phyloP scores from a whole-genome alignment of 768 basidiomycete genomes.

The Scleroderma bovista region DNA sequence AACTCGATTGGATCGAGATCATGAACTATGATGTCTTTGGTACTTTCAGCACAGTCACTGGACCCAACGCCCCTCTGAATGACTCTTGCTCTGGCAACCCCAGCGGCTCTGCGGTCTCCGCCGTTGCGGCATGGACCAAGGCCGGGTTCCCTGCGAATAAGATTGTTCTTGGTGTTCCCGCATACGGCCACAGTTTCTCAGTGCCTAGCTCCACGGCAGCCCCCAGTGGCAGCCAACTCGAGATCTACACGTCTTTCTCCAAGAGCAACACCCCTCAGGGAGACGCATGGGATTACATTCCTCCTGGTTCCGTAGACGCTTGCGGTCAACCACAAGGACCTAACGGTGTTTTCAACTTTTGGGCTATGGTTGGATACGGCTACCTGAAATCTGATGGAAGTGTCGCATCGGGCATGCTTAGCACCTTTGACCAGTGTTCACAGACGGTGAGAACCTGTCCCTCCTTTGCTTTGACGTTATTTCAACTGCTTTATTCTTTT shows the following conservation, averaged over 20 bases:
- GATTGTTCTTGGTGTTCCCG: slow-evolving; percentile 80
- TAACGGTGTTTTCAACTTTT: slow-evolving; percentile 51
- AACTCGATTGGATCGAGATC: slow-evolving; percentile 70
- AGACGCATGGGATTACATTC: slow-evolving; percentile 49
- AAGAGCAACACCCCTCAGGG: slow-evolving; percentile 39
- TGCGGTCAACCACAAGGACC: slow-evolving; percentile 54
- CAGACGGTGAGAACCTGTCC: slow-evolving; percentile 52
- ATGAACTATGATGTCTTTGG: slow-evolving; percentile 73
- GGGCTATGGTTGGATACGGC: slow-evolving; percentile 53
- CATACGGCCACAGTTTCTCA: slow-evolving; percentile 76
- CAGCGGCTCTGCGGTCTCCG: slow-evolving; percentile 70
- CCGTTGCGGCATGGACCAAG: slow-evolving; percentile 65
- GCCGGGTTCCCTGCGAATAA: slow-evolving; percentile 71
- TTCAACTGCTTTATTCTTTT: background rate
- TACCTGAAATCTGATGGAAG: slow-evolving; percentile 44
- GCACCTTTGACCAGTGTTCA: slow-evolving; percentile 60
- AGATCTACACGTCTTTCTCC: slow-evolving; percentile 51
- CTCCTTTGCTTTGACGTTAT: background rate
- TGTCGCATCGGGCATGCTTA: slow-evolving; percentile 48
- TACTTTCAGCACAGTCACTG: slow-evolving; percentile 48
- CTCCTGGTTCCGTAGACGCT: slow-evolving; percentile 41
- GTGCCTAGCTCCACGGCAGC: slow-evolving; percentile 21
- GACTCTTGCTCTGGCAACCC: slow-evolving; percentile 70
- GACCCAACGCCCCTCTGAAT: slow-evolving; percentile 80
- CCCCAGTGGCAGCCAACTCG: slow-evolving; percentile 25